phyloP scores from a whole-genome alignment of 192 early-diverging fungal genomes.

The Coemansia sp. region DNA sequence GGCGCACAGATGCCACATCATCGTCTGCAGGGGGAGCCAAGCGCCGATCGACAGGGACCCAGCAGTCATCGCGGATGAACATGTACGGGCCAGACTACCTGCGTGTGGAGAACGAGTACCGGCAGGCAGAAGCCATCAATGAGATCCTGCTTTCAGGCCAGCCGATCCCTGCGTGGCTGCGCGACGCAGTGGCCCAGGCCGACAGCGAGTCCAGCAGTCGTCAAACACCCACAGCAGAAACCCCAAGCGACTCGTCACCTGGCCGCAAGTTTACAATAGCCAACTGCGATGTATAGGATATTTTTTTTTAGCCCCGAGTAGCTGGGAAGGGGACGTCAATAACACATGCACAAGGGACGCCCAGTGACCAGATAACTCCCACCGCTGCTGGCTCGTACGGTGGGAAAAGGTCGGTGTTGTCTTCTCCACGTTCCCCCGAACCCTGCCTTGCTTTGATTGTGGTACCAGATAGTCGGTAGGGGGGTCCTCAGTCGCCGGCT shows the following conservation, averaged over 20 bases:
- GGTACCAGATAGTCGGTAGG: no score
- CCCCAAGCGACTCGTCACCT: no score
- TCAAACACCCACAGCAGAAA: not conserved
- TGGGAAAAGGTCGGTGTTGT: no score
- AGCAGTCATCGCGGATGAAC: slow-evolving; percentile 1
- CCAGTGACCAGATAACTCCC: no score
- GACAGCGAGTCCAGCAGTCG: not conserved
- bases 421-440: no score
- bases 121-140: slow-evolving; percentile 46
- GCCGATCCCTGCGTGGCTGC: slow-evolving; percentile 44
- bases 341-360: no score
- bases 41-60: slow-evolving; percentile 4
- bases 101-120: slow-evolving; percentile 40
- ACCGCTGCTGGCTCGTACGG: no score
- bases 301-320: not conserved
- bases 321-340: no score
- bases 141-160: slow-evolving; percentile 44
- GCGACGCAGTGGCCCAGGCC: slow-evolving; percentile 37
- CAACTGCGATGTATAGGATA: not conserved
- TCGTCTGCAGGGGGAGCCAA: slow-evolving; percentile 1
- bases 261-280: slow-evolving; percentile 9
- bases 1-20: slow-evolving; percentile 7
- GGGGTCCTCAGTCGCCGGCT: no score
- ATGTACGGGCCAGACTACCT: slow-evolving; percentile 34
- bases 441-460: no score